Base-by-base conservation (phyloP, 306 rosid species). In the Biancaea sappan region DNA sequence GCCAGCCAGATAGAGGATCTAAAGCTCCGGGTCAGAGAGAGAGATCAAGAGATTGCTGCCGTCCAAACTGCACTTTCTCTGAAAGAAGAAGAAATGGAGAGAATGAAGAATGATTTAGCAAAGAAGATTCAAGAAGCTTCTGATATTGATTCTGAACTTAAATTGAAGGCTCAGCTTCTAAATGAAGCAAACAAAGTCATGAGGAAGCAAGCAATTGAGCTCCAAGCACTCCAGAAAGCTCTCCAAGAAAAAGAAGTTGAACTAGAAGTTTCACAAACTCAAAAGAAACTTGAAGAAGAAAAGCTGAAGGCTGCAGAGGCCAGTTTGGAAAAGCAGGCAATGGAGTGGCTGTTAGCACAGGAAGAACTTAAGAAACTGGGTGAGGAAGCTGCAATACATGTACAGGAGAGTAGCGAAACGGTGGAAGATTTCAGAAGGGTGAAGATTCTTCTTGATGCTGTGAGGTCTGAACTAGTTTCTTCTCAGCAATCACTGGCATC, bases 401-500 rank as follows among this genome's bases (percentile, higher is more conserved):
- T 83, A 0, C 73, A 56, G 79, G 94, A 88, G 85, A 68, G 81
- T 38, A 74, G 65, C 43, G 89, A 86, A 71, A 83, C 90, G 11
- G 29, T 86, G 67, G 85, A 75, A 53, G 90, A 92, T 79, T 94
- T 88, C 71, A 73, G 72, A 75, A 85, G 89, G 80, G 88, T 87
- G 81, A 92, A 90, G 86, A 83, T 77, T 72, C 89, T 94, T 84
- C 93, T 94, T 25, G 28, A 40, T 56, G 92, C 82, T 29, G 92
- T 86, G 66, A 93, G 92, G 81, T 87, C 84, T 18, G 99, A 88
- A 66, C 78, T 92, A 84, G 92, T 92, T 83, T 90, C 89, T 25
- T 92, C 99, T 72, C 99, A 90, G 86, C 91, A 90, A 69, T 83
- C 95, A 26, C 81, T 94, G 51, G 77, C 86, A 9, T 83, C 85